Conservation (phyloP, 2,329 filamentous ascomycete genomes). For the Phialemoniopsis sp. region DNA sequence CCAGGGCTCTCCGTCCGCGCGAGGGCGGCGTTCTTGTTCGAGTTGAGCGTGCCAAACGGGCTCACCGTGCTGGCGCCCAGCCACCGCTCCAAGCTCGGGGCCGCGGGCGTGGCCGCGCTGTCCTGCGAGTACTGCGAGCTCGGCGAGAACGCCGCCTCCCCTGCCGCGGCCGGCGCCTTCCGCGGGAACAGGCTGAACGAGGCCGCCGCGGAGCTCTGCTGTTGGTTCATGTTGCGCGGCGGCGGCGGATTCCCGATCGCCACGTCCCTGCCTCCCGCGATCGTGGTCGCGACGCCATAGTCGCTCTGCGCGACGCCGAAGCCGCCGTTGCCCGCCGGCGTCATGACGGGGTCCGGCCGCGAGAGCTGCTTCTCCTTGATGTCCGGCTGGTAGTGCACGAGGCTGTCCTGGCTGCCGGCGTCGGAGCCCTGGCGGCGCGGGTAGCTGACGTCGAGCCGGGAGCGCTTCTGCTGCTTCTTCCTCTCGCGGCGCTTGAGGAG, state of each 20-base stretch:
- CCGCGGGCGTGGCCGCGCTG: conserved; percentile 7
- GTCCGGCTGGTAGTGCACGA: conserved; percentile 13
- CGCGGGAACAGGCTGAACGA: conserved; percentile 20
- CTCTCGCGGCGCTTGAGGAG: conserved; percentile 20
- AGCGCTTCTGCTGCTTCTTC: conserved; percentile 11
- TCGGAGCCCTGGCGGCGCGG: conserved; percentile 7
- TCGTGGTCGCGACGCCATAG: neutral
- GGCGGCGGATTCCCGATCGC: conserved; percentile 7
- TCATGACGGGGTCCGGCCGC: neutral
- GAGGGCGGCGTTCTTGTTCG: neutral
- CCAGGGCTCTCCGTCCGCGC: neutral
- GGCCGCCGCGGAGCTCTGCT: conserved; percentile 1
- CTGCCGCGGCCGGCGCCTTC: conserved; percentile 1
- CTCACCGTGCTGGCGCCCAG: conserved; percentile 25
- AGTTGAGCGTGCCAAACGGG: conserved; percentile 24
- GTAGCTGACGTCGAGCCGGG: conserved; percentile 13
- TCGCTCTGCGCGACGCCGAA: neutral
- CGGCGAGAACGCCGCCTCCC: conserved; percentile 3
- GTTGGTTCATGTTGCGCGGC: conserved; percentile 3
- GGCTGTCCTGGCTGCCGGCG: conserved; percentile 4
- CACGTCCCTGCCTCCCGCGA: conserved; percentile 2
- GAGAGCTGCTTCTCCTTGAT: conserved; percentile 15
- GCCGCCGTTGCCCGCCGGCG: neutral
- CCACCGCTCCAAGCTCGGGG: conserved; percentile 24
- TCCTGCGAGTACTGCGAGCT: conserved; percentile 5